Evolutionary conservation across 2,329 filamentous ascomycete species (phyloP), one percentile per base, ranked within the genome.

Genomic region (Ascochyta lentis): DNA sequence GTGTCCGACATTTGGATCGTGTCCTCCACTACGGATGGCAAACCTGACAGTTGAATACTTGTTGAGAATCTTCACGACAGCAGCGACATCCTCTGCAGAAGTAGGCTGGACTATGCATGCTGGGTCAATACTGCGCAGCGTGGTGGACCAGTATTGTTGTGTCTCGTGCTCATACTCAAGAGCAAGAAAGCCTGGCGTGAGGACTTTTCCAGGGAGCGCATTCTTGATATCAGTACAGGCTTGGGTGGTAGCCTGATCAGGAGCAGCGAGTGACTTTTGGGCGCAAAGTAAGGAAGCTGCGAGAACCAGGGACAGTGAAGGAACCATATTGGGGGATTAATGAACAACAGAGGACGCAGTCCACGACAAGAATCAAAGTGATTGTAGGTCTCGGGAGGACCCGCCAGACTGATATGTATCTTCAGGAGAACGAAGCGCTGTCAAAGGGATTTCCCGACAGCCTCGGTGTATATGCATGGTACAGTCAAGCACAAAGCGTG

Each of bases 1-100:
- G 45, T 74, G 74, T 1, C 72, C 67, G 6, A 59, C 56, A 50
- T 78, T 77, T 0, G 76, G 74, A 46, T 73, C 67, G 55, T 80
- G 77, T 2, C 79, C 67, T 50, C 69, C 68, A 45, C 68, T 65
- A 27, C 60, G 64, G n/a, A 58, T 61, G 13, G 69, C 66, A 44
- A 72, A 67, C 23, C 60, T 63, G 26, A 66, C 60, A 24, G 27
- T 60, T 22, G 58, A 49, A 27, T 63, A 65, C 42, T 69, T 63
- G 39, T 61, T 56, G 41, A 72, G 50, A n/a, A 65, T 53, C 13
- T 65, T 68, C 23, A 71, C 52, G 8, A 60, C 63, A n/a, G 53
- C 56, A 16, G 65, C 56, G 3, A 71, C 57, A 49, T 71, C 68
- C 31, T 68, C 48, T 26, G 68, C 58, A 46, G 60, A 60, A 9